Evolutionary conservation across 192 early-diverging fungal genomes (phyloP), one percentile per base, ranked within the genome.

Genomic region (Umbelopsis ramanniana): DNA sequence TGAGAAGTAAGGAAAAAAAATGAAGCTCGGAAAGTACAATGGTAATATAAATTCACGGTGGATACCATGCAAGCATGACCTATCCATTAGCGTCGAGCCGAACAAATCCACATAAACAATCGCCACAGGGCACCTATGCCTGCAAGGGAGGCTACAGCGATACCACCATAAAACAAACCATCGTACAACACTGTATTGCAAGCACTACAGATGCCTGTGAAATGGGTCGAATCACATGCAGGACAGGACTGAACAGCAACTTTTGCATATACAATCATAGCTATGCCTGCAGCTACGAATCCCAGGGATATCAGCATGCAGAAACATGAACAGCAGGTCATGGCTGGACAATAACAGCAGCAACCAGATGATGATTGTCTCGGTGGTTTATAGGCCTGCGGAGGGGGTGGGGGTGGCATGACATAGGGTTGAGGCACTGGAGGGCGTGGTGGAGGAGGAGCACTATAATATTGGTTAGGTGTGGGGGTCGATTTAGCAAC

Each of bases 321-420:
- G 38, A 79, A 79, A 14, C 69, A 79, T 11, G 77, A 79, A 57
- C 77, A 79, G 35, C 77, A 79, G 5, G 77, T 74, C 45, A 74
- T 67, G 2, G 71, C 73, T 3, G 77, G 72, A 46, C 71, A 71
- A 37, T 72, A 79, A 22, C 69, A 72, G 33, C 72, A 74, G 6
- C 77, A 74, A 63, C 33, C 33, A 63, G 29, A 26, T 2, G 9
- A 6, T 15, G 33, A 19, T 19, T 37, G 24, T 26, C 57, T 63
- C 15, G 57, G 57, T 19, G 57, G 33, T 5, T 63, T 63, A 63
- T 63, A 63, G 17, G 57, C 2, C 17, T 63, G 57, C 19, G 57
- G 40, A 43, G 40, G 57, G 26, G 57, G 29, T 29, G 29, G 29
- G 29, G 29, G 57, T 6, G 26, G 57, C 57, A 63, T 63, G 7